Evolutionary conservation across 2,329 filamentous ascomycete genomes (phyloP).

Genomic region (Beauveria bassiana): DNA sequence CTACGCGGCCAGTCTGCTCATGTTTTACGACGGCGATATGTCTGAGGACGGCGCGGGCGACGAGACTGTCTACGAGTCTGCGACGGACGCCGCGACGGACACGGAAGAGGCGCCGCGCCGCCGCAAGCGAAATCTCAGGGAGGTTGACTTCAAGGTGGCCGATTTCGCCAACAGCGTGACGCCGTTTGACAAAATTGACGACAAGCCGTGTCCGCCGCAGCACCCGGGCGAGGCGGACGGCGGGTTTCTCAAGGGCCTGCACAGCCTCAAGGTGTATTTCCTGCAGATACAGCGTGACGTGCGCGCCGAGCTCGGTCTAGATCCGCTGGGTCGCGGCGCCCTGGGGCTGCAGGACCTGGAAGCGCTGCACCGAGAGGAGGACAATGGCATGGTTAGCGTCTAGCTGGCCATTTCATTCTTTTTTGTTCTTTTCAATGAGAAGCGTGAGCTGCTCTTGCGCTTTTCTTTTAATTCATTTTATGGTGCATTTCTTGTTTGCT

Average conservation of each 20-base stretch:
- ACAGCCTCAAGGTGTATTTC: constrained; percentile 75
- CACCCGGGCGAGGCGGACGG: constrained; percentile 75
- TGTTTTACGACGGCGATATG: constrained; percentile 89
- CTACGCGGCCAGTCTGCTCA: constrained; percentile 88
- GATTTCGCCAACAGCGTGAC: constrained; percentile 98
- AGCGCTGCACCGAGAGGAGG: constrained; percentile 21
- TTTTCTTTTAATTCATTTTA: neutral
- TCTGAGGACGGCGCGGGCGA: constrained; percentile 39
- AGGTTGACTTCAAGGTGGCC: constrained; percentile 92
- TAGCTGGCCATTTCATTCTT: constrained; percentile 12
- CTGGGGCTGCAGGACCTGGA: constrained; percentile 17
- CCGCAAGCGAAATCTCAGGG: constrained; percentile 42
- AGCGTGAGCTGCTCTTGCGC: too few species aligned
- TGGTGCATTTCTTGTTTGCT: constrained; percentile 10
- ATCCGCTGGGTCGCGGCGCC: constrained; percentile 22
- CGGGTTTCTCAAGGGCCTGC: constrained; percentile 80
- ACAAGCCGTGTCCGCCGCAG: constrained; percentile 67
- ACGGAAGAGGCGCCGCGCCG: constrained; percentile 44
- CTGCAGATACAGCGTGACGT: constrained; percentile 78
- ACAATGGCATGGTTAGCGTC: constrained; percentile 27
- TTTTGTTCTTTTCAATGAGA: neutral
- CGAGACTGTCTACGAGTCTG: constrained; percentile 47
- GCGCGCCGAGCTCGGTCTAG: constrained; percentile 42
- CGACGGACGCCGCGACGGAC: constrained; percentile 51
- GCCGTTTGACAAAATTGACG: constrained; percentile 62